Conservation (phyloP, 139 green algal genomes). For the Haematococcus lacustris region DNA sequence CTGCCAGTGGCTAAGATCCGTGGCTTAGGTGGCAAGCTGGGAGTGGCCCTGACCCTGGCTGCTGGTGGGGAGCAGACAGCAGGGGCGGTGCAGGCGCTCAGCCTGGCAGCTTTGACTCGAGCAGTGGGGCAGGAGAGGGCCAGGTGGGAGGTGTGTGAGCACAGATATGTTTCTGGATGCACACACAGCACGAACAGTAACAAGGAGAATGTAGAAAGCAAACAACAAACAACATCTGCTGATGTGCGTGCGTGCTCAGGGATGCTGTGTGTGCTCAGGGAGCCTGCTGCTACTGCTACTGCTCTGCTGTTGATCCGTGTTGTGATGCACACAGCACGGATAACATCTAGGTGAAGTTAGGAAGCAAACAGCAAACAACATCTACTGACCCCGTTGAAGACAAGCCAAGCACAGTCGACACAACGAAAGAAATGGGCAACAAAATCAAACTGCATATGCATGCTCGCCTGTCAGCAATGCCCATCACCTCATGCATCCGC, state of each 20-base stretch:
- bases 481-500: not conserved
- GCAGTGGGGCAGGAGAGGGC: not conserved
- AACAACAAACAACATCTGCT: not conserved
- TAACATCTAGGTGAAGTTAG: too few species aligned
- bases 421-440: not conserved
- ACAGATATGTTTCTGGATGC: too few species aligned
- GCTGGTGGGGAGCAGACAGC: not conserved
- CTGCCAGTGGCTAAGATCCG: constrained; percentile 79
- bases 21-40: constrained; percentile 85
- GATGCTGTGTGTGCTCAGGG: too few species aligned
- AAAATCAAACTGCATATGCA: not conserved
- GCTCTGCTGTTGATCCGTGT: not conserved
- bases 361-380: not conserved
- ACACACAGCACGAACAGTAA: not conserved
- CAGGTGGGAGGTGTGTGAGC: not conserved
- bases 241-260: not conserved
- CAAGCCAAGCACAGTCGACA: not conserved
- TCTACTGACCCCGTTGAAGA: not conserved
- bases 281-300: not conserved
- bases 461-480: not conserved
- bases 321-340: not conserved
- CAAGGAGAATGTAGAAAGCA: not conserved
- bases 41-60: constrained; percentile 30
- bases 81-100: not conserved
- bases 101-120: not conserved